Conservation (phyloP, 2,329 filamentous ascomycete genomes). For the Mycosphaerella sp. region DNA sequence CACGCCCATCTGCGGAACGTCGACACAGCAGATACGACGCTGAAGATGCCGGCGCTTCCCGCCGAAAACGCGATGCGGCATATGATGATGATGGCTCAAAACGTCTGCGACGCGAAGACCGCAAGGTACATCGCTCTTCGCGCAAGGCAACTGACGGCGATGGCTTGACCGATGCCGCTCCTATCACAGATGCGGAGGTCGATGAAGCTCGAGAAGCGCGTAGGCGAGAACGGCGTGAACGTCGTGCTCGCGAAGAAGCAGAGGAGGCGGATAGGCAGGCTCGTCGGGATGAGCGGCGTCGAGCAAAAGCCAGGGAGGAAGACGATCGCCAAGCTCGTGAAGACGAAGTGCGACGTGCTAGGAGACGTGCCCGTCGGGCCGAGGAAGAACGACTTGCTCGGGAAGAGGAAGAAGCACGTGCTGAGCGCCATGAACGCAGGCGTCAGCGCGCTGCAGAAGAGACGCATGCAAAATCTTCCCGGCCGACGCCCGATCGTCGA, state of each 20-base stretch:
- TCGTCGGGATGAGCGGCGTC: slow-evolving; percentile 26
- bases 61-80: slow-evolving; percentile 30
- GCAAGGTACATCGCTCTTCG: slow-evolving; percentile 30
- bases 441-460: slow-evolving; percentile 22
- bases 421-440: slow-evolving; percentile 29
- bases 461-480: slow-evolving; percentile 10
- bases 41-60: slow-evolving; percentile 27
- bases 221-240: slow-evolving; percentile 32
- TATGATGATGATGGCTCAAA: slow-evolving; percentile 33
- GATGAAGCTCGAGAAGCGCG: slow-evolving; percentile 30
- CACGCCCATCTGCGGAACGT: slow-evolving; percentile 25
- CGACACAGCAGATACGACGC: slow-evolving; percentile 33
- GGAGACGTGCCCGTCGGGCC: slow-evolving; percentile 24
- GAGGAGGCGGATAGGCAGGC: slow-evolving; percentile 32
- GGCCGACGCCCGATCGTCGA: slow-evolving; percentile 28
- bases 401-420: slow-evolving; percentile 27
- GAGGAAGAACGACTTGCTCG: slow-evolving; percentile 29
- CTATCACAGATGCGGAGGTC: slow-evolving; percentile 26
- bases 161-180: slow-evolving; percentile 24
- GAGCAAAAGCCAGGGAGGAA: slow-evolving; percentile 27
- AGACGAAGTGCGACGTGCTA: slow-evolving; percentile 28
- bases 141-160: slow-evolving; percentile 30
- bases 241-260: slow-evolving; percentile 35
- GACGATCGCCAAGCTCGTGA: slow-evolving; percentile 27
- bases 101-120: slow-evolving; percentile 34